These are phyloP conservation scores for Termitomyces sp. DNA, from an alignment of 768 basidiomycete genomes.

Conservation along the genomic window DNA sequence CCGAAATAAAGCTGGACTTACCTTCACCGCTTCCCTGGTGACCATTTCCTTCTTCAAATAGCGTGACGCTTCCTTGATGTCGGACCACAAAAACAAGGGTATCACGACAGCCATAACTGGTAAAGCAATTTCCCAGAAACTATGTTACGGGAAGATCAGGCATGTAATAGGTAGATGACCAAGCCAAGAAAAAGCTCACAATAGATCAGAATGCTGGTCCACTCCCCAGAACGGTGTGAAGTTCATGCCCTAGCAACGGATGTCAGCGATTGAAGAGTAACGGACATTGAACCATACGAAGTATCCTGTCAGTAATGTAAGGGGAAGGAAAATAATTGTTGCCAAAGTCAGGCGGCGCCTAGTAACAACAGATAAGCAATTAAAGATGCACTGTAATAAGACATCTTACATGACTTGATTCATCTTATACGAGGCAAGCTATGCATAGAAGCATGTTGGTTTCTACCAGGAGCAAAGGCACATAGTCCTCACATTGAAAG, in stretches of 20 bases:
- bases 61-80: conserved; percentile 40
- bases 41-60: conserved; percentile 40
- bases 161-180: not conserved
- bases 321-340: conserved; percentile 65
- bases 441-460: not conserved
- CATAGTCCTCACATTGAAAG: conserved; percentile 54
- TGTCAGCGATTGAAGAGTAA: not conserved
- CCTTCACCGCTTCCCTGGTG: conserved; percentile 31
- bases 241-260: conserved; percentile 56
- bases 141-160: conserved; percentile 17
- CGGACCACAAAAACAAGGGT: conserved; percentile 49
- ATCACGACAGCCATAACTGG: conserved; percentile 56
- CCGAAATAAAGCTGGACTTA: conserved; percentile 7
- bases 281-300: conserved; percentile 40
- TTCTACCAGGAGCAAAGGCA: not conserved
- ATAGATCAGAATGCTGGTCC: conserved; percentile 31
- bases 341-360: conserved; percentile 63
- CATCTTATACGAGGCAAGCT: conserved; percentile 74
- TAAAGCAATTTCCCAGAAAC: conserved; percentile 67
- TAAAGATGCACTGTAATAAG: conserved; percentile 11
- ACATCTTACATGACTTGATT: conserved; percentile 57
- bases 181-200: conserved; percentile 31
- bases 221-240: conserved; percentile 51
- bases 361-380: not conserved
- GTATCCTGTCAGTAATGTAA: conserved; percentile 69